Evolutionary conservation across 2,329 filamentous ascomycete species (phyloP).

Genomic region (Diaporthe helianthi): DNA sequence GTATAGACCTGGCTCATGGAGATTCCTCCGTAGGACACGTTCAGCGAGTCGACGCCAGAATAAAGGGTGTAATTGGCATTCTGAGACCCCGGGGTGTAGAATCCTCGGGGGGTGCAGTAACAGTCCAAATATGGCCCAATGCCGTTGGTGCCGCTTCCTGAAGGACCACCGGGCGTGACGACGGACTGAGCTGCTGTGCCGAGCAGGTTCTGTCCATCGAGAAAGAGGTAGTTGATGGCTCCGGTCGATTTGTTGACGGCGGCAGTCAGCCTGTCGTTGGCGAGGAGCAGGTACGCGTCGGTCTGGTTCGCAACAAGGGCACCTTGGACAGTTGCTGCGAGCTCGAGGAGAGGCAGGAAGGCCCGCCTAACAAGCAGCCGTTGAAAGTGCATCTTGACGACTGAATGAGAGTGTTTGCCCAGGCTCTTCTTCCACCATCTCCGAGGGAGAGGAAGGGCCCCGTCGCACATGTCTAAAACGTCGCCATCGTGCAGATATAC

Average conservation of each 20-base stretch:
- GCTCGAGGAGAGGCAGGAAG: neutral
- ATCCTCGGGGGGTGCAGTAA: constrained; percentile 65
- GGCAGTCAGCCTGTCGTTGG: constrained; percentile 33
- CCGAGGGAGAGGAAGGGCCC: neutral
- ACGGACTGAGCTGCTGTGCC: constrained; percentile 12
- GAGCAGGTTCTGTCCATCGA: constrained; percentile 34
- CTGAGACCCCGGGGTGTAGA: constrained; percentile 62
- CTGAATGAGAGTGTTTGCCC: neutral
- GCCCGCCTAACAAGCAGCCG: neutral
- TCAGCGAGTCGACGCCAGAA: constrained; percentile 56
- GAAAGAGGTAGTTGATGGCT: constrained; percentile 25
- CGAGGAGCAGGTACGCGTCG: constrained; percentile 32
- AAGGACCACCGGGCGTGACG: constrained; percentile 32
- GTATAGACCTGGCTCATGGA: constrained; percentile 66
- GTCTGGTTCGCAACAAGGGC: constrained; percentile 33
- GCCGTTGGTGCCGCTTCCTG: constrained; percentile 26
- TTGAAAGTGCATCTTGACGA: constrained; percentile 23
- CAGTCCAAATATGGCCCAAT: constrained; percentile 52
- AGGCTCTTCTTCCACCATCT: neutral
- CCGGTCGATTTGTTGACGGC: constrained; percentile 33
- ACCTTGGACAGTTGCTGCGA: constrained; percentile 15
- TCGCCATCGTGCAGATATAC: constrained; percentile 5
- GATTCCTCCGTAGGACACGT: constrained; percentile 63
- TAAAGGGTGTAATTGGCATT: constrained; percentile 59
- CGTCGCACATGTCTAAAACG: neutral